Evolutionary conservation across 352 stramenopile species (phyloP), one percentile per base, ranked within the genome.

Genomic region (Discostella stelligera): DNA sequence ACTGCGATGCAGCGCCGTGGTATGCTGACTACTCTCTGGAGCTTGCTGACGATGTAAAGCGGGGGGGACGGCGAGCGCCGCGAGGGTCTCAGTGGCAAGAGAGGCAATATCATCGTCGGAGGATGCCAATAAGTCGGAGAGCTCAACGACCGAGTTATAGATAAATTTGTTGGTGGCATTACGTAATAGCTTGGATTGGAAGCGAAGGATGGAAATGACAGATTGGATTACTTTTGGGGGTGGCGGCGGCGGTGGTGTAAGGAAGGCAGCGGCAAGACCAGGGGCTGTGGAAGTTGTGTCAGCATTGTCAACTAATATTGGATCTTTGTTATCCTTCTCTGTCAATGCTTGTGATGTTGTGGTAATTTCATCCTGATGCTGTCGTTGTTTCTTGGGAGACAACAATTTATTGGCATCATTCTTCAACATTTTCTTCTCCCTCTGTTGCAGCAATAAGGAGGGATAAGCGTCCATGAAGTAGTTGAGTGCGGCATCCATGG

Each of bases 111-210:
- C 25, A 56, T 91, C 86, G 58, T 86, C 62, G 16, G 77, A 67
- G 14, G 80, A 74, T 14, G 86, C 78, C 5, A 94, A 73, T 7
- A 94, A 80, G 39, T 85, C 66, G 23, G 82, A 83, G 9, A 92
- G 59, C 64, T 89, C 79, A 41, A 77, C 58, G 5, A 84, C 63
- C 3, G 89, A 94, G 52, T 90, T 87, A 66, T 87, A 93, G 11
- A 93, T 23, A 16, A 37, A 66, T 78, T 94, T 94, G 67, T 83
- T 87, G 41, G 74, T 88, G 13, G 87, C 78, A 78, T 91, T 88
- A 16, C 66, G 53, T 13, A 94, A 68, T 20, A 94, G 69, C 41
- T 53, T 63, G 3, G 69, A 81, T 7, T 86, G 67, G 56, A 93
- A 94, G 25, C 46, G 54, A 10, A 94, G 72, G 25, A 93, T 78